Evolutionary conservation across 2,329 filamentous ascomycete genomes (phyloP).

Genomic region (Fusarium begoniae): DNA sequence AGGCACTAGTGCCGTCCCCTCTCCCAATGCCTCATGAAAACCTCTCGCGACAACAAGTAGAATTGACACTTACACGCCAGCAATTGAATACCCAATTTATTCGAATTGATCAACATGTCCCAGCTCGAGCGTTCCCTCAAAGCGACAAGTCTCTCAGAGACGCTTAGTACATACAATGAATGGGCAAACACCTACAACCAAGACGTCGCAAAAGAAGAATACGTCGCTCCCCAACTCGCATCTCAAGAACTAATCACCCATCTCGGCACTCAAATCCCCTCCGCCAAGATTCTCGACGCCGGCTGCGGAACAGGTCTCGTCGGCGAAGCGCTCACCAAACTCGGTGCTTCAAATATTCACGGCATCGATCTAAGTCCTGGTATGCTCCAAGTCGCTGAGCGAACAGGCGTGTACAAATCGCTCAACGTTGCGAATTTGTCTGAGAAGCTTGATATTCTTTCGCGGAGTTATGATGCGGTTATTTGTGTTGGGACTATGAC

Average conservation of each 20-base stretch:
- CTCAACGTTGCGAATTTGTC: constrained; percentile 55
- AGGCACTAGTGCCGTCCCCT: too few species aligned
- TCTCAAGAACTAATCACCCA: constrained; percentile 42
- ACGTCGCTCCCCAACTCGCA: constrained; percentile 52
- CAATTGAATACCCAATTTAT: rapidly evolving
- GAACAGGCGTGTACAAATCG: constrained; percentile 53
- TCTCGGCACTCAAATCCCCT: constrained; percentile 13
- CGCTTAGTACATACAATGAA: constrained; percentile 33
- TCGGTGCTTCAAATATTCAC: constrained; percentile 53
- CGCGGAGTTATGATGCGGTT: constrained; percentile 56
- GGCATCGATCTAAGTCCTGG: constrained; percentile 59
- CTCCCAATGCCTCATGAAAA: neutral
- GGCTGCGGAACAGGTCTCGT: constrained; percentile 63
- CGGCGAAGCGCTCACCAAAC: constrained; percentile 52
- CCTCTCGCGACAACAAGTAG: rapidly evolving
- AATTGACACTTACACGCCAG: rapidly evolving
- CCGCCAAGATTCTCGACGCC: constrained; percentile 54
- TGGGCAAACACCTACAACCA: constrained; percentile 44
- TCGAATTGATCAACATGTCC: neutral
- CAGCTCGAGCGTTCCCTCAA: constrained; percentile 12
- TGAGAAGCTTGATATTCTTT: constrained; percentile 47
- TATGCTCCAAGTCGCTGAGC: constrained; percentile 58
- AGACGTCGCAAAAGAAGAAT: constrained; percentile 45
- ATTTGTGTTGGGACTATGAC: constrained; percentile 63
- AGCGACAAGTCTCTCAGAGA: constrained; percentile 9